Percentiles rank a stretch among this genome's conserved stretches.
phyloP scores from a whole-genome alignment of 768 basidiomycete genomes.

The Leucogyrophana mollusca region DNA sequence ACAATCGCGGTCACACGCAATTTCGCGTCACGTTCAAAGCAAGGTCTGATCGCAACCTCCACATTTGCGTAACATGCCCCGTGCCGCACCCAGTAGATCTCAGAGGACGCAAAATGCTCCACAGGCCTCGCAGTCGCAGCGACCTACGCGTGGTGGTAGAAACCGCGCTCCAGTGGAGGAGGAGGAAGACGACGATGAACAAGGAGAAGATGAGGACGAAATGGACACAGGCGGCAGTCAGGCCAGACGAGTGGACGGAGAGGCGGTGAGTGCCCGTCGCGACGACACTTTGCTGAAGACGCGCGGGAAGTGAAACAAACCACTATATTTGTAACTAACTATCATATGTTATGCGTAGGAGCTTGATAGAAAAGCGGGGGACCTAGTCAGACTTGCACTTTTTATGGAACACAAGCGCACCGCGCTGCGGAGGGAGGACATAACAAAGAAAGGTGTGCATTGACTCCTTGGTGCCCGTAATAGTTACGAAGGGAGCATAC shows the following conservation, averaged over 20 bases:
- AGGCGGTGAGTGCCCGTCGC: constrained; percentile 11
- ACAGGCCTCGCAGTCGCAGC: constrained; percentile 39
- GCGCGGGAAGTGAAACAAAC: no score
- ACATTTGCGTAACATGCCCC: constrained; percentile 22
- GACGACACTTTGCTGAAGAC: not conserved
- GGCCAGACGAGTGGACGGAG: constrained; percentile 20
- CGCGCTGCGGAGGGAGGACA: constrained; percentile 76
- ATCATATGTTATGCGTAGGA: constrained; percentile 44
- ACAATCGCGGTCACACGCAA: not conserved
- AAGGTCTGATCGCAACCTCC: not conserved
- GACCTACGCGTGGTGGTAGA: constrained; percentile 23
- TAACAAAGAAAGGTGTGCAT: constrained; percentile 72
- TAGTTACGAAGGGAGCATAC: constrained; percentile 8
- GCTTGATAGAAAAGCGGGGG: constrained; percentile 59
- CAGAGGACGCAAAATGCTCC: constrained; percentile 38
- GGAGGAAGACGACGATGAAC: constrained; percentile 34
- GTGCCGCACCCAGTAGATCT: constrained; percentile 29
- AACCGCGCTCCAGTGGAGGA: constrained; percentile 28
- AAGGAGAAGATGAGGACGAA: constrained; percentile 21
- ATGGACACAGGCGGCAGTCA: constrained; percentile 34
- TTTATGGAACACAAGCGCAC: constrained; percentile 74
- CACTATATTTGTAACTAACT: not conserved
- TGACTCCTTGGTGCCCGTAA: not conserved
- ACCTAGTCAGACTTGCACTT: constrained; percentile 77
- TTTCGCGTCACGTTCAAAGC: not conserved